Conservation (phyloP, 2,329 filamentous ascomycete species). For the Purpureocillium lavendulum region DNA sequence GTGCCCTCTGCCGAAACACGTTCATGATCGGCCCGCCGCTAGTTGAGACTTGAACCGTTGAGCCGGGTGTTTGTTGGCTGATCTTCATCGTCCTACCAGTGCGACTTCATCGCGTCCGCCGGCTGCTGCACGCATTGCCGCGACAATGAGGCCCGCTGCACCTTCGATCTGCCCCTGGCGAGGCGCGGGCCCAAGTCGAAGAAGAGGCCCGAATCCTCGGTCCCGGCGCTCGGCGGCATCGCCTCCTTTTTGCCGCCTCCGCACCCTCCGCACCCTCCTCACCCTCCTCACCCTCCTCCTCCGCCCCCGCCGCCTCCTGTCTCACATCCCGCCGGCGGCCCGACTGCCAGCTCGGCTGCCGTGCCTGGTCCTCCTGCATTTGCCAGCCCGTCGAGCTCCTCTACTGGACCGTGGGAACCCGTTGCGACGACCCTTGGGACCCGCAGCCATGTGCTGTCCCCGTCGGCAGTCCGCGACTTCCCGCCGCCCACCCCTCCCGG, state of each 20-base stretch:
- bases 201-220: constrained; percentile 10
- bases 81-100: too few relatives aligned
- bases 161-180: constrained; percentile 27
- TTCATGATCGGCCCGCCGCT: too few relatives aligned
- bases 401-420: constrained; percentile 13
- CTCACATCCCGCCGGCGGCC: background rate
- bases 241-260: background rate
- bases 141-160: constrained; percentile 22
- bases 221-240: constrained; percentile 4
- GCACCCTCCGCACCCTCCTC: background rate
- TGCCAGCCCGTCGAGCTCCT: constrained; percentile 10
- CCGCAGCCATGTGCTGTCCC: constrained; percentile 13
- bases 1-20: too few relatives aligned
- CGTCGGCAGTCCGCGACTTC: constrained; percentile 12
- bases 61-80: too few relatives aligned
- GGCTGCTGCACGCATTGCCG: constrained; percentile 23
- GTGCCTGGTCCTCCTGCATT: constrained; percentile 2
- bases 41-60: too few relatives aligned
- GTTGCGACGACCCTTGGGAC: constrained; percentile 1
- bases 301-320: too few relatives aligned
- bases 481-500: constrained; percentile 5
- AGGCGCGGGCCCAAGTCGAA: constrained; percentile 29
- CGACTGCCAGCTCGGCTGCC: background rate
- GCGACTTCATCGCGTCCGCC: constrained; percentile 14
- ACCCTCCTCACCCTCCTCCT: too few relatives aligned